These are phyloP conservation scores for Trypanosoma rangeli DNA, from an alignment of 208 protist species.

Conservation along the genomic window DNA sequence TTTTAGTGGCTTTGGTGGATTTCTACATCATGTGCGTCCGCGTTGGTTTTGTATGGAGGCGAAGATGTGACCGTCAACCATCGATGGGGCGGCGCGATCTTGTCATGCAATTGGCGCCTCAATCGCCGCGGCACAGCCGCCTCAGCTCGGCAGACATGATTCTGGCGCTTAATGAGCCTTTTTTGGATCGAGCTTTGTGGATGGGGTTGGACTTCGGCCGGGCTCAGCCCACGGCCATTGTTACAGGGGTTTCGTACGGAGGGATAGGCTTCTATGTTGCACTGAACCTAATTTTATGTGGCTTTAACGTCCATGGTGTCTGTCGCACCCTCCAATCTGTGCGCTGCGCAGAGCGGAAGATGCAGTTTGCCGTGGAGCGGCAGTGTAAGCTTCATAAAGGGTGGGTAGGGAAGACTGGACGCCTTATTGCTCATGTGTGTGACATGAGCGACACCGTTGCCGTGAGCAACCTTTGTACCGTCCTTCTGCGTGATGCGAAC, in stretches of 20 bases:
- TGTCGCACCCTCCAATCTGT: conserved; percentile 31
- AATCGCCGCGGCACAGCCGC: conserved; percentile 45
- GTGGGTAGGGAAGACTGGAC: conserved; percentile 41
- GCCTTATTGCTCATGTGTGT: conserved; percentile 50
- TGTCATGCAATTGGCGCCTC: conserved; percentile 61
- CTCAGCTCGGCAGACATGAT: conserved; percentile 39
- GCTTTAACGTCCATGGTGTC: conserved; percentile 73
- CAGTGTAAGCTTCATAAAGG: conserved; percentile 68
- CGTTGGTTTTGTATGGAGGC: conserved; percentile 47
- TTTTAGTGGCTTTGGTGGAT: conserved; percentile 51
- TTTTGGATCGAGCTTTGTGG: conserved; percentile 64
- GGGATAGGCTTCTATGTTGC: conserved; percentile 75
- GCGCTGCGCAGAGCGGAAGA: conserved; percentile 33
- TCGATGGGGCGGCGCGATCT: conserved; percentile 55
- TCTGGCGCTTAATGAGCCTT: conserved; percentile 52
- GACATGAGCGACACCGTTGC: conserved; percentile 61
- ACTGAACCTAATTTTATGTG: conserved; percentile 61
- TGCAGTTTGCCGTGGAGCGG: conserved; percentile 46
- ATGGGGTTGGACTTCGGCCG: conserved; percentile 34
- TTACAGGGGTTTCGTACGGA: conserved; percentile 63
- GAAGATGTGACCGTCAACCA: conserved; percentile 34
- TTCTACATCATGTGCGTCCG: conserved; percentile 62
- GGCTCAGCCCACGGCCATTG: conserved; percentile 51
- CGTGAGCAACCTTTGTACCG: conserved; percentile 41
- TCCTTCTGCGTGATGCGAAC: conserved; percentile 39